Percentiles rank a stretch among this genome's conserved stretches.
Evolutionary conservation across 805 yeast species (phyloP).

Genomic region (Zygoascus flipseniorum): DNA sequence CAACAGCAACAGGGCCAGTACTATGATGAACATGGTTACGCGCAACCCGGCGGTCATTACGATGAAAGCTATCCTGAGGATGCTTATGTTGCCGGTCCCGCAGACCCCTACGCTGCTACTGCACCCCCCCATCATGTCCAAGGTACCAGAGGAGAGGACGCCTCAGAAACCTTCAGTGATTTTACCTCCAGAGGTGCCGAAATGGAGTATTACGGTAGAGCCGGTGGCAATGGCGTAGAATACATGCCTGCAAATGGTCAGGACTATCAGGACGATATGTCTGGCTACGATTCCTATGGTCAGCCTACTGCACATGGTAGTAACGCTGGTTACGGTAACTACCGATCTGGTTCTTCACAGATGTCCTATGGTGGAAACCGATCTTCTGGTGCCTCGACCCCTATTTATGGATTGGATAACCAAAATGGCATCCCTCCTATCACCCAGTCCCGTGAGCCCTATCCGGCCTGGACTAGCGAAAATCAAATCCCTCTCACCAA

Average conservation of each 20-base stretch:
- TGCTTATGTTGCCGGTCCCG: conserved; percentile 34
- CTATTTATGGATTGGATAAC: conserved; percentile 68
- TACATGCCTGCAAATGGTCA: conserved; percentile 18
- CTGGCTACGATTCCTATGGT: conserved; percentile 17
- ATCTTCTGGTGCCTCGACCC: conserved; percentile 91
- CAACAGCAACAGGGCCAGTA: conserved; percentile 35
- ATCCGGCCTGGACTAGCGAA: conserved; percentile 99
- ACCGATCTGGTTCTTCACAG: conserved; percentile 34
- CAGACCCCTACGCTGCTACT: conserved; percentile 37
- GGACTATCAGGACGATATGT: conserved; percentile 20
- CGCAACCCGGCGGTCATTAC: conserved; percentile 31
- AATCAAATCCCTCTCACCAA: conserved; percentile 69
- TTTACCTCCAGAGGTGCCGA: conserved; percentile 34
- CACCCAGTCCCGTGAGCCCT: conserved; percentile 67
- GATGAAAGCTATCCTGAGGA: conserved; percentile 31
- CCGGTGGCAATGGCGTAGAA: conserved; percentile 17
- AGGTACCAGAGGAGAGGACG: conserved; percentile 24
- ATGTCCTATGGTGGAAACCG: conserved; percentile 78
- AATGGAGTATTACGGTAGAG: conserved; percentile 32
- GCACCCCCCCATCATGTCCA: conserved; percentile 13
- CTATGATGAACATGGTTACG: conserved; percentile 31
- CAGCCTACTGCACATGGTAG: background rate
- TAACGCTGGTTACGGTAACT: conserved; percentile 5
- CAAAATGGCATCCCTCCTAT: conserved; percentile 43
- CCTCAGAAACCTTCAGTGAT: conserved; percentile 33